phyloP scores from a whole-genome alignment of 441 rosid species.

The Gossypium trilobum region DNA sequence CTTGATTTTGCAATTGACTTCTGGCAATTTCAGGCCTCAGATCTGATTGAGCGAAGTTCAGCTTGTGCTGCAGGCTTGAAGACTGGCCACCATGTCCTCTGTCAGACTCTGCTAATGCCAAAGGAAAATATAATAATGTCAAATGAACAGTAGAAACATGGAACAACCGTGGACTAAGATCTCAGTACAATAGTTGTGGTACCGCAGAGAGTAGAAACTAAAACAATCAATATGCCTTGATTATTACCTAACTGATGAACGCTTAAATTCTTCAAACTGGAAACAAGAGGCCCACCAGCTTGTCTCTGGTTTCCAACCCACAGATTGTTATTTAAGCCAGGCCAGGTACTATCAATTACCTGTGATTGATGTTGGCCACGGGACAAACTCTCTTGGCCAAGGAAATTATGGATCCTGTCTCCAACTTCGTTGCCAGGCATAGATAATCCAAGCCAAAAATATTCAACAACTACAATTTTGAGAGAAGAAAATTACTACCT shows the following conservation, averaged over 20 bases:
- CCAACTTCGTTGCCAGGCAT: conserved; percentile 94
- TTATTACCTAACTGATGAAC: conserved; percentile 57
- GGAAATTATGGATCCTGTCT: conserved; percentile 72
- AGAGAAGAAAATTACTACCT: conserved; percentile 16
- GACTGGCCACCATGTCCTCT: conserved; percentile 37
- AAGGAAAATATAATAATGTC: conserved; percentile 18
- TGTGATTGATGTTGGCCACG: conserved; percentile 52
- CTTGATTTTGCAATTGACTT: conserved; percentile 37
- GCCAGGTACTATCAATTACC: conserved; percentile 55
- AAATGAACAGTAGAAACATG: conserved; percentile 13
- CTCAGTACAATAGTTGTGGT: neutral
- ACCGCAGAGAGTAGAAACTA: neutral
- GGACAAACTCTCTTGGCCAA: conserved; percentile 59
- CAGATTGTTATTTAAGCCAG: conserved; percentile 36
- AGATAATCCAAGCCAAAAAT: conserved; percentile 35
- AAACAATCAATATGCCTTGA: conserved; percentile 1
- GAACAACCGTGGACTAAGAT: neutral
- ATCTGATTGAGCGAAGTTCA: conserved; percentile 43
- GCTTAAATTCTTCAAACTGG: conserved; percentile 43
- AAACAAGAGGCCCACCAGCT: conserved; percentile 36
- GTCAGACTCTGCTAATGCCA: conserved; percentile 44
- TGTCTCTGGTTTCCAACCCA: conserved; percentile 56
- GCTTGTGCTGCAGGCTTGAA: conserved; percentile 37
- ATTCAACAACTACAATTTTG: conserved; percentile 25
- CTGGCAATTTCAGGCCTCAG: conserved; percentile 41